Percentiles rank a stretch among this genome's conserved stretches.
Conservation (phyloP, 257 asterid species). For the Paulownia fortunei region DNA sequence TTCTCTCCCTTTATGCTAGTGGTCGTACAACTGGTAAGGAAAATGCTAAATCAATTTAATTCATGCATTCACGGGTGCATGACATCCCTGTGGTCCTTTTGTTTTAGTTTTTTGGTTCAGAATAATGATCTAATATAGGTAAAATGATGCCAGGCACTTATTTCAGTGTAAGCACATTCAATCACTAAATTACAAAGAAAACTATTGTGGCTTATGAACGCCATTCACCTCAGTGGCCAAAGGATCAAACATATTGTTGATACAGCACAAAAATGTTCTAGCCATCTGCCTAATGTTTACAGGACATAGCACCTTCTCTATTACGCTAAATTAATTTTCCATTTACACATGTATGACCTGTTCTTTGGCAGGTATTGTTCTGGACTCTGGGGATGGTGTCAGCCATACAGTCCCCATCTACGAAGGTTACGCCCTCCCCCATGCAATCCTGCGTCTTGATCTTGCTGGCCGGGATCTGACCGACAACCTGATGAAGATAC, state of each 20-base stretch:
- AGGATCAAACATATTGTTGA: not conserved
- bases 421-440: slow-evolving; percentile 56
- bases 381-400: slow-evolving; percentile 53
- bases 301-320: not conserved
- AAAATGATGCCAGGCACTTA: too few species aligned
- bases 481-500: slow-evolving; percentile 55
- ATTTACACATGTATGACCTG: not conserved
- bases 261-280: slow-evolving; percentile 4
- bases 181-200: not conserved
- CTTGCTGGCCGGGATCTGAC: slow-evolving; percentile 58
- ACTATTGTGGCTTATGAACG: not conserved
- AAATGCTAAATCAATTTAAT: not conserved
- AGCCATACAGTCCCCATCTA: slow-evolving; percentile 54
- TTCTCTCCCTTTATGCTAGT: slow-evolving; percentile 48
- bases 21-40: slow-evolving; percentile 54
- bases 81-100: not conserved
- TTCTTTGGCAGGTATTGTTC: slow-evolving; percentile 41
- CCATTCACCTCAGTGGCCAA: not conserved
- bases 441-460: slow-evolving; percentile 57
- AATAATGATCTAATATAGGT: not conserved
- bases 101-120: not conserved
- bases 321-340: not conserved
- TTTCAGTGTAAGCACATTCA: not conserved
- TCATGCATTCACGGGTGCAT: not conserved
- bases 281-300: not conserved